Conservation (phyloP, 1,139 yeast genomes). For the Kluyveromyces marxianus region DNA sequence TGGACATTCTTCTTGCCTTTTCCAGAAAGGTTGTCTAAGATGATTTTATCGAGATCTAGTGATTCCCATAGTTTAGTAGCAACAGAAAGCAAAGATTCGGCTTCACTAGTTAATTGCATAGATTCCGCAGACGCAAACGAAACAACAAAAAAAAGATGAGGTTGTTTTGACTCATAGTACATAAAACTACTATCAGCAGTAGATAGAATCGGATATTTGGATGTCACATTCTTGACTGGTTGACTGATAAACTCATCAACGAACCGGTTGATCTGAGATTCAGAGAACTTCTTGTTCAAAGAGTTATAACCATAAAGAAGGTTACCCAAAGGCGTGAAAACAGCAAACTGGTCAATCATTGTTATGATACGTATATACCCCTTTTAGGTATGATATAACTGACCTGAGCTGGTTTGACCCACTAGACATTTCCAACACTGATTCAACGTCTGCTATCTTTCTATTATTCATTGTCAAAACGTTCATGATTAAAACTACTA, state of each 20-base stretch:
- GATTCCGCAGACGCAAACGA: constrained; percentile 28
- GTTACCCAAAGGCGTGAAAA: constrained; percentile 51
- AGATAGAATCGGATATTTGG: constrained; percentile 30
- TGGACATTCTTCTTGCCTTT: constrained; percentile 21
- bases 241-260: constrained; percentile 32
- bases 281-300: constrained; percentile 40
- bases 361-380: neutral
- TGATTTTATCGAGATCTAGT: constrained; percentile 22
- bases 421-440: no score
- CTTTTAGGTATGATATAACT: neutral
- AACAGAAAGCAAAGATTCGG: constrained; percentile 26
- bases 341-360: constrained; percentile 50
- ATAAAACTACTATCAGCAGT: constrained; percentile 31
- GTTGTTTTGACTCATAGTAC: constrained; percentile 24
- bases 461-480: no score
- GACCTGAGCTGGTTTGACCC: no score
- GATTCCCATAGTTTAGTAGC: constrained; percentile 25
- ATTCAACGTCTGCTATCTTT: no score
- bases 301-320: constrained; percentile 46
- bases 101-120: constrained; percentile 29
- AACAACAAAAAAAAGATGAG: constrained; percentile 25
- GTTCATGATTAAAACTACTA: no score
- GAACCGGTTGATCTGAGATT: constrained; percentile 44
- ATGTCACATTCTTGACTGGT: constrained; percentile 27
- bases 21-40: constrained; percentile 25